Conservation (phyloP, 331 rosid species). For the Malus hybrid region DNA sequence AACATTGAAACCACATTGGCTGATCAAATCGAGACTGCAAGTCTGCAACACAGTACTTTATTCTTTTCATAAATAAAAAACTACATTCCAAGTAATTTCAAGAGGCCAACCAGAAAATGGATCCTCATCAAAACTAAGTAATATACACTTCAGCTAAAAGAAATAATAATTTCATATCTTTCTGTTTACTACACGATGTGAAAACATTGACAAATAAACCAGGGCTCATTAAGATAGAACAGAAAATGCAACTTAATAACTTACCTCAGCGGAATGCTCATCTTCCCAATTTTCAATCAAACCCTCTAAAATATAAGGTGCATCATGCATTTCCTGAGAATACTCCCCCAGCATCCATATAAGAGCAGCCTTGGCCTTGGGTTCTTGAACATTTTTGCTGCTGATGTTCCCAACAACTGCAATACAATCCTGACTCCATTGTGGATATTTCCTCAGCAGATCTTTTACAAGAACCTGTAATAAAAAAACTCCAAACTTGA, state of each 20-base stretch:
- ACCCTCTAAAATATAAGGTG: constrained; percentile 86
- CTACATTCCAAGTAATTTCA: background rate
- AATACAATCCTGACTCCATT: constrained; percentile 99
- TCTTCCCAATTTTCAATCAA: constrained; percentile 94
- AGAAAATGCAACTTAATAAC: background rate
- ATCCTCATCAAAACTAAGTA: background rate
- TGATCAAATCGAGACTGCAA: background rate
- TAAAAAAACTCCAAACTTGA: constrained; percentile 22
- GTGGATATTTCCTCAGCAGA: constrained; percentile 94
- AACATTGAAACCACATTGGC: background rate
- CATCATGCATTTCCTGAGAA: constrained; percentile 94
- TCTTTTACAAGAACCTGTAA: constrained; percentile 96
- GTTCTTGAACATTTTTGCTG: constrained; percentile 94
- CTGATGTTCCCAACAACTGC: constrained; percentile 99
- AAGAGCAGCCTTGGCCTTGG: constrained; percentile 98
- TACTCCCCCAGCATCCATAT: constrained; percentile 99
- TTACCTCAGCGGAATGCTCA: constrained; percentile 89
- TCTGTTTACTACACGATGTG: background rate
- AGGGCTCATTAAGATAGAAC: background rate
- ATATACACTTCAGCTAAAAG: background rate
- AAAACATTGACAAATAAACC: background rate
- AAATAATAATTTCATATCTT: background rate
- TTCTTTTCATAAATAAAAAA: background rate
- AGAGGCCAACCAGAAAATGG: background rate
- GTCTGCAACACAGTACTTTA: background rate